Conservation (phyloP, 2,329 filamentous ascomycete genomes). For the Fusarium nanum region DNA sequence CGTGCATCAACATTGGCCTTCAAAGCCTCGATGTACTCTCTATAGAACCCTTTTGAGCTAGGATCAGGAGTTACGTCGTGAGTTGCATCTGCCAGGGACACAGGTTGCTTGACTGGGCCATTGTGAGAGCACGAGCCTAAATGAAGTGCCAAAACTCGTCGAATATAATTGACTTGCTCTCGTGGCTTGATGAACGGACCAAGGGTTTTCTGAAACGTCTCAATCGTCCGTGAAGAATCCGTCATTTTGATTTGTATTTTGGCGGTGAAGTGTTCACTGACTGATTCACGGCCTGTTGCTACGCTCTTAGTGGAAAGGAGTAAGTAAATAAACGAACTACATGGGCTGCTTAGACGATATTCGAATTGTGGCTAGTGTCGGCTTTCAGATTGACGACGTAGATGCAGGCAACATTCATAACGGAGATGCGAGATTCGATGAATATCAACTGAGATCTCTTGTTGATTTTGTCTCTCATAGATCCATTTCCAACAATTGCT, state of each 20-base stretch:
- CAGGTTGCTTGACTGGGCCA: conserved; percentile 56
- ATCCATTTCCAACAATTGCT: background rate
- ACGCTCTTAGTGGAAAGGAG: conserved; percentile 19
- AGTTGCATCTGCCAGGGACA: conserved; percentile 61
- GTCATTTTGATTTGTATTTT: conserved; percentile 46
- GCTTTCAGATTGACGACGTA: background rate
- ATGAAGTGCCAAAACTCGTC: conserved; percentile 65
- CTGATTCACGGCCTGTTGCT: conserved; percentile 18
- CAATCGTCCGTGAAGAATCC: conserved; percentile 49
- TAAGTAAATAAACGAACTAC: conserved; percentile 34
- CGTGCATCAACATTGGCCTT: conserved; percentile 64
- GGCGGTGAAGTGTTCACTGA: conserved; percentile 16
- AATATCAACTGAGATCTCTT: background rate
- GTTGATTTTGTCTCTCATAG: background rate
- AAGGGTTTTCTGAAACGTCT: conserved; percentile 58
- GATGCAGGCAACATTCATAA: too few relatives aligned
- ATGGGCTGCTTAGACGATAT: conserved; percentile 12
- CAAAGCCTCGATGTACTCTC: conserved; percentile 66
- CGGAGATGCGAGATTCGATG: background rate
- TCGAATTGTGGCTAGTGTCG: conserved; percentile 28
- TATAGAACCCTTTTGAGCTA: conserved; percentile 61
- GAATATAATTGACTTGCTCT: conserved; percentile 67
- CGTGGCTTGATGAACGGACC: conserved; percentile 66
- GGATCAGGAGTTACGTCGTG: conserved; percentile 51
- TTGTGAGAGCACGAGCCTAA: conserved; percentile 61